Evolutionary conservation across 805 yeast species (phyloP), one percentile per base, ranked within the genome.

Genomic region (Spathaspora girioi): DNA sequence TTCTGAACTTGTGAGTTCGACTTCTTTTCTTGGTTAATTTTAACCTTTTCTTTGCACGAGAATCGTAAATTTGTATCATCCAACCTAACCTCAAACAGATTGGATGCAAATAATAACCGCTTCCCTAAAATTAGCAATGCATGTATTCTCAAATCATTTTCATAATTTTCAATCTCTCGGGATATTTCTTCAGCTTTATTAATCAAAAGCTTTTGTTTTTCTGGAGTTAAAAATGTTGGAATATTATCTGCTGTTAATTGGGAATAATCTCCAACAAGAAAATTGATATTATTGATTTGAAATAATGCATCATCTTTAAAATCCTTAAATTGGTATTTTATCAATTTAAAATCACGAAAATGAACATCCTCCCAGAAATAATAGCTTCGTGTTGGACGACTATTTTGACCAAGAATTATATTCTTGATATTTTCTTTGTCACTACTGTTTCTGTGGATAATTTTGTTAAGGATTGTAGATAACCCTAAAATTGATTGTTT

Each of bases 311-410:
- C 70, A 58, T 86, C 91, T 55, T 83, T 73, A 56, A 85, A 86
- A 61, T 86, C 92, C 48, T 75, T 76, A 50, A 86, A 72, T 48
- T 75, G 77, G 55, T 70, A 76, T 20, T 77, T 77, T 15, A 87
- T 70, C 4, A 86, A 78, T 27, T 73, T 68, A 59, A 83, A 85
- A 54, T 84, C 91, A 53, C 80, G 81, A 56, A 83, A 69, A 19
- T 73, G 66, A 12, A 85, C 81, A 67, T 87, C 94, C 59, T 87
- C 93, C 44, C 71, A 66, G 60, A 85, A 86, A 49, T 78, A 79
- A 50, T 82, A 78, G 2, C 63, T 59, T 63, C 93, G 74, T 7
- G 61, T 55, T 14, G 87, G 86, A 47, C 73, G 51, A 17, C 17
- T 70, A 54, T 48, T 19, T n/a, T 40, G 27, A 15, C 17, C n/a